Percentiles rank a stretch among this genome's conserved stretches.
phyloP scores from a whole-genome alignment of 495 filamentous ascomycete species.

The Bacidia rubella region DNA sequence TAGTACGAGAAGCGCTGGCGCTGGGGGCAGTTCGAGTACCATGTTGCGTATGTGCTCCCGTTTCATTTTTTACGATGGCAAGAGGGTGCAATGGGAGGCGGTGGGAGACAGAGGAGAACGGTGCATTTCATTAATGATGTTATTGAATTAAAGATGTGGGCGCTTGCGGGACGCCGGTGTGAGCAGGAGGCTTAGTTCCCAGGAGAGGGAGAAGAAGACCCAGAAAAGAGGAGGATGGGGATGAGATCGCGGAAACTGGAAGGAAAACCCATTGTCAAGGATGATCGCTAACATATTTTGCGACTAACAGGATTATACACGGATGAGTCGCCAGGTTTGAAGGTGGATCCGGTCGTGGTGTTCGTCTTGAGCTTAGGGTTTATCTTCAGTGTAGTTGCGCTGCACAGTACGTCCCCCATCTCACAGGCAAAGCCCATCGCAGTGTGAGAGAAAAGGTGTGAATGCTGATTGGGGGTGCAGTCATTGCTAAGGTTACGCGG shows the following conservation, averaged over 20 bases:
- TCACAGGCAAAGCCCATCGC: background rate
- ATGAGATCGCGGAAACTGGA: background rate
- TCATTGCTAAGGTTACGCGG: conserved; percentile 92
- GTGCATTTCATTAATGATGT: no score
- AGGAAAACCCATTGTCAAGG: background rate
- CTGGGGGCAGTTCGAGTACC: conserved; percentile 89
- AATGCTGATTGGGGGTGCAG: conserved; percentile 29
- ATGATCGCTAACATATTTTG: no score
- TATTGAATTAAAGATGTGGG: no score
- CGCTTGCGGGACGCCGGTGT: no score
- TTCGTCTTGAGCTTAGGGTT: conserved; percentile 89
- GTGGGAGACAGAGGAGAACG: no score
- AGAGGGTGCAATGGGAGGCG: no score
- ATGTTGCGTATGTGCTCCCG: conserved; percentile 65
- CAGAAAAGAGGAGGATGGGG: background rate
- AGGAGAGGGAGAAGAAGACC: background rate
- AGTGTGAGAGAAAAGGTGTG: background rate
- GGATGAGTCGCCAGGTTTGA: conserved; percentile 88
- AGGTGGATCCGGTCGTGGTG: conserved; percentile 95
- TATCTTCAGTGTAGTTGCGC: conserved; percentile 94
- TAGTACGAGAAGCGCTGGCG: conserved; percentile 84
- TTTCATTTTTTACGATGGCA: no score
- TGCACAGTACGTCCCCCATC: conserved; percentile 62
- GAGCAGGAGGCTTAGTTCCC: no score
- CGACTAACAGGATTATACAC: conserved; percentile 67